phyloP scores from a whole-genome alignment of 2,329 filamentous ascomycete genomes.

The Botrytis hyacinthi region DNA sequence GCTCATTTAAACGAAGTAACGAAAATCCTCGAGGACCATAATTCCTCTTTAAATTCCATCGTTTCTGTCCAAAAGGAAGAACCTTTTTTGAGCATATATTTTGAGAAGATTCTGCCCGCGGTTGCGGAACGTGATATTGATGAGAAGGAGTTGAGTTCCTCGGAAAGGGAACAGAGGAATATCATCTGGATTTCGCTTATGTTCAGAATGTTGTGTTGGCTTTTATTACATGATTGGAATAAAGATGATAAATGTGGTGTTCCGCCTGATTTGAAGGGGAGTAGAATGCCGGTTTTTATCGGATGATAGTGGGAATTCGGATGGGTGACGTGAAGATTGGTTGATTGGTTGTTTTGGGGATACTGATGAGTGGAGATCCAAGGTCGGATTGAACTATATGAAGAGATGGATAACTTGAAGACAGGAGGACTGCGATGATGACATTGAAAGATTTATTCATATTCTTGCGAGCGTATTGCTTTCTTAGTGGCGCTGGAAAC shows the following conservation, averaged over 20 bases:
- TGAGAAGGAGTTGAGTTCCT: constrained; percentile 23
- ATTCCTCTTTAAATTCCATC: constrained; percentile 36
- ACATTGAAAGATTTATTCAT: not conserved
- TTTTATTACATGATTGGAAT: constrained; percentile 56
- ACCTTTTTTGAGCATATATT: constrained; percentile 54
- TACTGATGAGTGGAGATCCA: not conserved
- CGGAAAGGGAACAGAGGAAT: constrained; percentile 28
- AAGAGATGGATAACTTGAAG: not conserved
- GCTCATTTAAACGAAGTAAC: constrained; percentile 38
- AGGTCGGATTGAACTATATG: not conserved
- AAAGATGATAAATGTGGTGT: constrained; percentile 52
- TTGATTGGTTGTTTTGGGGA: not conserved
- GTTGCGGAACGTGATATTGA: constrained; percentile 42
- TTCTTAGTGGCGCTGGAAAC: not conserved
- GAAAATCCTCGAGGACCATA: constrained; percentile 47
- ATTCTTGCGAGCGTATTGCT: not conserved
- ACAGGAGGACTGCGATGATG: not conserved
- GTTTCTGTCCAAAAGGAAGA: constrained; percentile 49
- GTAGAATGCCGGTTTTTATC: constrained; percentile 56
- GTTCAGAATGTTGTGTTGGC: constrained; percentile 58
- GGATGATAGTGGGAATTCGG: constrained; percentile 33
- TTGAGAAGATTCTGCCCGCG: constrained; percentile 44
- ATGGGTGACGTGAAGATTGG: not conserved
- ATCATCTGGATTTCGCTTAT: constrained; percentile 55
- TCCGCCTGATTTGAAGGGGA: constrained; percentile 54